phyloP scores from a whole-genome alignment of 208 protist species.

The Tritrichomonas foetus region DNA sequence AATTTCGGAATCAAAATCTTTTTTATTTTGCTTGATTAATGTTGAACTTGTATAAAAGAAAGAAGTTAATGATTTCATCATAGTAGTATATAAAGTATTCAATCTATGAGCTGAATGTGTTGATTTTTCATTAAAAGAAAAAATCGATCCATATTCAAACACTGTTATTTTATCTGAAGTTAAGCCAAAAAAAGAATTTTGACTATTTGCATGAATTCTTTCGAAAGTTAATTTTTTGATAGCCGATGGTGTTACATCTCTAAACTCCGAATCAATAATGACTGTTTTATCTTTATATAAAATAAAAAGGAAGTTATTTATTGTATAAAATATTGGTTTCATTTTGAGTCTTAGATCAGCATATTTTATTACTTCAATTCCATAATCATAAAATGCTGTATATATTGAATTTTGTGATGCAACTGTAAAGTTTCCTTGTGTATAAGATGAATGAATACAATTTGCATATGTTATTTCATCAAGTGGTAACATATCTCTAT shows the following conservation, averaged over 20 bases:
- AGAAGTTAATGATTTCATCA: neutral
- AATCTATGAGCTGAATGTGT: neutral
- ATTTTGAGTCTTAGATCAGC: neutral
- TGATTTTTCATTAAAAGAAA: neutral
- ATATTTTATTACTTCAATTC: neutral
- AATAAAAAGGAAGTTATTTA: neutral
- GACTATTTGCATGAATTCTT: neutral
- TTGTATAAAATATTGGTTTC: neutral
- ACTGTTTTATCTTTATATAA: neutral
- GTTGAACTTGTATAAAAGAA: neutral
- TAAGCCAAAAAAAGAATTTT: neutral
- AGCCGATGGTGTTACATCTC: neutral
- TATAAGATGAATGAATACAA: neutral
- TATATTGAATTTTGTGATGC: neutral
- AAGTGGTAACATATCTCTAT: neutral
- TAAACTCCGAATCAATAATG: neutral
- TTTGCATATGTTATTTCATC: neutral
- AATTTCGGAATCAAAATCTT: neutral
- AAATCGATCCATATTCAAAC: neutral
- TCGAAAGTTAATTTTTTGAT: neutral
- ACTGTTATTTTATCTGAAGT: neutral
- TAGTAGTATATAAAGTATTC: neutral
- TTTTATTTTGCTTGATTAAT: neutral
- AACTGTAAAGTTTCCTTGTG: neutral
- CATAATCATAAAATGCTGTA: slow-evolving; percentile 26